Base-by-base conservation (phyloP, 78 protist species). In the Ministeria vibrans region DNA sequence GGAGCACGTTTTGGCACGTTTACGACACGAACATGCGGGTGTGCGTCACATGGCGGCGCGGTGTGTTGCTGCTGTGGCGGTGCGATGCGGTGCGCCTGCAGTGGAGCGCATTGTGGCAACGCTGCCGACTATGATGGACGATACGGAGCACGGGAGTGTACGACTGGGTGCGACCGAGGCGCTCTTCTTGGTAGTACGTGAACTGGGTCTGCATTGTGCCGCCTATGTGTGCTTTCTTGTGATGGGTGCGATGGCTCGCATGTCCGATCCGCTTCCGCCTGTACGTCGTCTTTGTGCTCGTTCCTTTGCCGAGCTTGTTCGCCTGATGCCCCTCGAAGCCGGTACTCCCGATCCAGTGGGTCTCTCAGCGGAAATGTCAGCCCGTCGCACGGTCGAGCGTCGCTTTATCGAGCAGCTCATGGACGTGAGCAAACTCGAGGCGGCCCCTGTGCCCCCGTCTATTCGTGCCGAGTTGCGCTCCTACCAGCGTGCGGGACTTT, bases 401-500 rank as follows among this genome's bases (percentile, higher is more conserved):
- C 23, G 15, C 27, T 83, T 80, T n/a, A 39, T 89, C 34, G 88
- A 78, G 39, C 87, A 81, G 86, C 86, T 89, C 9, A 38, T 78
- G 61, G 87, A 84, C 72, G n/a, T 79, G 4, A 72, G 27, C 42
- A 59, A 55, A 63, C 36, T 81, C 51, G 80, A 76, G 36, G 36
- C 11, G 22, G 72, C 36, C 87, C 36, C 3, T 2, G 6, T 88
- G 53, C 87, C 87, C 46, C 42, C 79, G 45, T 32, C 15, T 46
- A 41, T 91, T 51, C 34, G 32, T 53, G 94, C 94, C 64, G 82
- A 81, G 51, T 77, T 95, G 76, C 84, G 98, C 20, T 43, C 39
- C 30, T 96, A 96, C 80, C 99, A 96, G 86, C 91, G 75, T 46
- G 97, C 92, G 34, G 99, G 99, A 49, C 74, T 96, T 32, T 83